These are phyloP conservation scores for Fusarium sp. DNA, from an alignment of 2,329 filamentous ascomycete genomes.

Conservation along the genomic window DNA sequence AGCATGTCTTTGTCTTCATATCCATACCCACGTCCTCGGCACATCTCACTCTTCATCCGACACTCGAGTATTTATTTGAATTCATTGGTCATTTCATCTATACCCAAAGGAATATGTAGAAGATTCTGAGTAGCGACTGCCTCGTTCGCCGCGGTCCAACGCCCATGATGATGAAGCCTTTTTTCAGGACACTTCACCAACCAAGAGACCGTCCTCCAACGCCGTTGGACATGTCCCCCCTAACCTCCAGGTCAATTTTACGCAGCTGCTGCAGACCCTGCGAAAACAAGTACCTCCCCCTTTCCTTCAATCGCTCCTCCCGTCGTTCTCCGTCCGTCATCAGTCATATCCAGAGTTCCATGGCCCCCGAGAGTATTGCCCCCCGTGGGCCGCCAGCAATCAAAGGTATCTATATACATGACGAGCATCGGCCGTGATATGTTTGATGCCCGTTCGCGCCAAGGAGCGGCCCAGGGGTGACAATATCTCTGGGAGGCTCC, in stretches of 20 bases:
- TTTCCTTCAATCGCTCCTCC: slow-evolving; percentile 28
- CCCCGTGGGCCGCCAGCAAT: slow-evolving; percentile 32
- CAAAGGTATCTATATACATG: slow-evolving; percentile 42
- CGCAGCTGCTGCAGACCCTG: slow-evolving; percentile 27
- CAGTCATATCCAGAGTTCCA: slow-evolving; percentile 42
- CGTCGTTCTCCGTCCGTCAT: slow-evolving; percentile 33
- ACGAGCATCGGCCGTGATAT: slow-evolving; percentile 30
- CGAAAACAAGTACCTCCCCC: slow-evolving; percentile 26
- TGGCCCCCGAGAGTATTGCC: slow-evolving; percentile 21
- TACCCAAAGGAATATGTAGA: slow-evolving; percentile 49
- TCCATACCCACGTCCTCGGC: not conserved
- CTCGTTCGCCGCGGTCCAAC: slow-evolving; percentile 24
- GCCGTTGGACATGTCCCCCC: slow-evolving; percentile 17
- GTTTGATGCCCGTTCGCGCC: slow-evolving; percentile 25
- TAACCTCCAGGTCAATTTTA: slow-evolving; percentile 37
- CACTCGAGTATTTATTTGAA: slow-evolving; percentile 24
- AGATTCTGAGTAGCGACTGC: slow-evolving; percentile 45
- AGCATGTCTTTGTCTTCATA: not conserved
- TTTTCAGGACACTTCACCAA: slow-evolving; percentile 10
- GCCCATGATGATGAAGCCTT: slow-evolving; percentile 21
- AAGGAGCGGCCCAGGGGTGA: slow-evolving; percentile 1
- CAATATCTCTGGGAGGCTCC: slow-evolving; percentile 5
- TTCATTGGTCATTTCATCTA: slow-evolving; percentile 50
- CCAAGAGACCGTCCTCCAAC: slow-evolving; percentile 30
- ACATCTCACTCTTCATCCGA: not conserved